Percentiles rank a stretch among this genome's conserved stretches.
These are phyloP conservation scores for Stephania yunnanensis DNA, from an alignment of 164 flowering plant species.

Conservation along the genomic window DNA sequence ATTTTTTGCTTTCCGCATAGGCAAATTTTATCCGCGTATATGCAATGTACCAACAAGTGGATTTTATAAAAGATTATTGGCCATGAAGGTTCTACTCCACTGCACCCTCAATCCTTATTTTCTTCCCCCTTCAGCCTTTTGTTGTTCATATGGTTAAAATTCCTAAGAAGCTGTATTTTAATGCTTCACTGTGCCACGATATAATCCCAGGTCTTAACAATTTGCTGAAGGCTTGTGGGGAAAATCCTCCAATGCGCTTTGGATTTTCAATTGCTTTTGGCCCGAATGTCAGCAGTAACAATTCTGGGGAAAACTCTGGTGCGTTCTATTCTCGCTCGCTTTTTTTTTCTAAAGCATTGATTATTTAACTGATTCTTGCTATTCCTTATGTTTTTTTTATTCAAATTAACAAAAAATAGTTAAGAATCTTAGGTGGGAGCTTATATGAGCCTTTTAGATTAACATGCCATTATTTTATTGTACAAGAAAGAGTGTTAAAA, in stretches of 20 bases:
- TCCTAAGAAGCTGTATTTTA: background rate
- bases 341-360: background rate
- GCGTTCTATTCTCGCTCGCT: conserved; percentile 10
- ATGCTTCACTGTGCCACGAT: background rate
- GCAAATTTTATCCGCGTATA: background rate
- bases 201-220: conserved; percentile 68
- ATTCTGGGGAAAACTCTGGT: conserved; percentile 84
- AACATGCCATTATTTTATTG: background rate
- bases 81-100: conserved; percentile 64
- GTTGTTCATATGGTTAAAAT: background rate
- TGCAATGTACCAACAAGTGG: conserved; percentile 65
- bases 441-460: background rate
- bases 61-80: conserved; percentile 80
- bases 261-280: conserved; percentile 87
- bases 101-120: background rate
- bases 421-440: background rate
- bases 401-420: background rate
- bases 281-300: conserved; percentile 62
- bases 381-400: background rate
- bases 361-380: background rate
- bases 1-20: conserved; percentile 3
- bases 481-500: background rate
- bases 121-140: background rate
- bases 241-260: conserved; percentile 89
- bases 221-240: conserved; percentile 82